These are phyloP conservation scores for Rhizopogon vesiculosus DNA, from an alignment of 768 basidiomycete genomes.

Conservation along the genomic window DNA sequence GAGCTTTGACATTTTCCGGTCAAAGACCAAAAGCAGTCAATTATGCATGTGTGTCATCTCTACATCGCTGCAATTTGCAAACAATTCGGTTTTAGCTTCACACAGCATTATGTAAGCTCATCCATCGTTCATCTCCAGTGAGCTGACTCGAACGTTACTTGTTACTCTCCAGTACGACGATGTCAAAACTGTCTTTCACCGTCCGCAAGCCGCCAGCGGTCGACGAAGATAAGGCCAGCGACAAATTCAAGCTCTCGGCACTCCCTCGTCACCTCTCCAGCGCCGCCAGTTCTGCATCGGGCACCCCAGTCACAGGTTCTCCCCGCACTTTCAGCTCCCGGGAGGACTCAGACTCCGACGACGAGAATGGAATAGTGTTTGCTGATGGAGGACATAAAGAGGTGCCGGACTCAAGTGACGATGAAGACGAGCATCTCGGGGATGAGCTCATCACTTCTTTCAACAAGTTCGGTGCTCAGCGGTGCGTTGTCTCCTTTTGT, in stretches of 20 bases:
- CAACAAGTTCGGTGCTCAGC: constrained; percentile 71
- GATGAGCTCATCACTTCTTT: constrained; percentile 74
- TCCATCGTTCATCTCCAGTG: too few species aligned
- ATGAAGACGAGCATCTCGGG: constrained; percentile 44
- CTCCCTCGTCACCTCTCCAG: constrained; percentile 54
- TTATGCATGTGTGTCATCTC: neutral
- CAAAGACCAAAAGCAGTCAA: neutral
- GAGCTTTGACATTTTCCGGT: neutral
- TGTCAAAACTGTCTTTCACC: constrained; percentile 72
- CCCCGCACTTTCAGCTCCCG: constrained; percentile 30
- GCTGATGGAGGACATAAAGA: constrained; percentile 19
- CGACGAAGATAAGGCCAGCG: constrained; percentile 59
- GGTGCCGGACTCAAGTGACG: constrained; percentile 49
- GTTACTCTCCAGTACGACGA: neutral
- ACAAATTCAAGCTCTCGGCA: constrained; percentile 51
- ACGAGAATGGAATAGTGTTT: constrained; percentile 20
- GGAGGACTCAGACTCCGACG: constrained; percentile 22
- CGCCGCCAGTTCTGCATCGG: constrained; percentile 36
- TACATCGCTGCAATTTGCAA: neutral
- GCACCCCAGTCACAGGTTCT: constrained; percentile 55
- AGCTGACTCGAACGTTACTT: neutral
- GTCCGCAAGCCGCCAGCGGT: constrained; percentile 71
- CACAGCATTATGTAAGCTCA: too few species aligned
- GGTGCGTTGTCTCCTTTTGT: constrained; percentile 58
- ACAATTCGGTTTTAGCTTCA: neutral